Base-by-base conservation (phyloP, 805 yeast genomes). In the Jamesozyma lodderae region DNA sequence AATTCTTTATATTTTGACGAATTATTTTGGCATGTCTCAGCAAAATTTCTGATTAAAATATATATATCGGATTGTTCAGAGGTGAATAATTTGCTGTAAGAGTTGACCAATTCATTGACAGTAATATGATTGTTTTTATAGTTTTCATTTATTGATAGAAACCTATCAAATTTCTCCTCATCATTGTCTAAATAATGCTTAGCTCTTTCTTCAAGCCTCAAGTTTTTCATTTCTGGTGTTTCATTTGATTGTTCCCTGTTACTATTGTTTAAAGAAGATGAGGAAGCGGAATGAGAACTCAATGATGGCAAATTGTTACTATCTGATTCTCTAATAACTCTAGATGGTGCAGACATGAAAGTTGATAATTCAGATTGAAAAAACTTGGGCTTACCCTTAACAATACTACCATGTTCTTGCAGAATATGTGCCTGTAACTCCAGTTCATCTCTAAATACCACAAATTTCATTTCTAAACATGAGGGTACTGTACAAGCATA, bases 341-440 rank as follows among this genome's bases (percentile, higher is more conserved):
- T 45, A n/a, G 55, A 48, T 10, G 60, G 57, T 1, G 62, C 46
- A 6, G 60, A 55, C 14, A 60, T 60, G 48, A 79, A 75, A 0
- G 88, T 80, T 0, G 84, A 72, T 34, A 82, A 59, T 47, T 78
- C 86, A 4, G 81, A 73, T 36, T 71, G 77, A 47, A 70, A 75
- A 19, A 67, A 66, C 38, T 57, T 32, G 31, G 57, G 53, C 41
- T 60, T 58, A 21, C 54, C 53, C 27, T 49, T 46, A n/a, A 57
- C 40, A 9, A 53, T 40, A 31, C 46, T 49, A 31, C 60, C 58
- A 59, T 92, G 99, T 49, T 81, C 90, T 46, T 77, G 74, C 33
- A 86, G 61, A 77, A 86, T 79, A 60, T 92, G 98, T 1, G 94
- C 88, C 38, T 82, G 80, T 38, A 92, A 67, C 48, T 87, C 96